Base-by-base conservation (phyloP, 2,329 filamentous ascomycete species). In the Aspergillus sp. region DNA sequence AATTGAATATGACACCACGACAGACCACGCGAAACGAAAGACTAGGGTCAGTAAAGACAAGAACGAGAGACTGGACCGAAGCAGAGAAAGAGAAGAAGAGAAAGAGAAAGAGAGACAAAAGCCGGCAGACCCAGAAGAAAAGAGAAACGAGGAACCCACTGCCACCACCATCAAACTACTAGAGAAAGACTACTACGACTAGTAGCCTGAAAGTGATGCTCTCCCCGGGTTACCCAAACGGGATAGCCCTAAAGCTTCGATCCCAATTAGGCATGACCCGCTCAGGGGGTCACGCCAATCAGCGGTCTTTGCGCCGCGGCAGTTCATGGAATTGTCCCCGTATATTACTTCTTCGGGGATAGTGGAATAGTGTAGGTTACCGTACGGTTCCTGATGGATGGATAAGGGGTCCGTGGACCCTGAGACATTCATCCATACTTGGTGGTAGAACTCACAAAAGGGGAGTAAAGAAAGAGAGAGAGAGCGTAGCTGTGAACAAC, bases 41-140 rank as follows among this genome's bases (percentile, higher is more conserved):
- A 65, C 66, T 62, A 47, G 60, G 63, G 61, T 66, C 60, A 66
- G 67, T 25, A 42, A 52, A 62, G 63, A 59, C 62, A 59, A 63
- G 61, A 70, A 70, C 62, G 67, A 68, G 63, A 63, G 66, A 68
- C 67, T 63, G 60, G 61, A 57, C 51, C 27, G 42, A 55, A 53
- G 48, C 39, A 54, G 25, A 56, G 56, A 54, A 48, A 39, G 42
- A 57, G 21, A 19, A 30, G 48, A 19, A 7, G n/a, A 54, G 36
- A 27, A 10, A 42, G 15, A 48, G 32, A 25, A 44, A 47, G 54
- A 41, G 57, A 59, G 30, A 47, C 23, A 53, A 58, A 19, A 41
- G 39, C 36, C 32, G 30, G 49, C 32, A 59, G 53, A 55, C 39
- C 25, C 51, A 53, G 53, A 38, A 39, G 27, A 51, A 39, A 44